Conservation (phyloP, 768 basidiomycete genomes). For the Cyclocybe aegerita region DNA sequence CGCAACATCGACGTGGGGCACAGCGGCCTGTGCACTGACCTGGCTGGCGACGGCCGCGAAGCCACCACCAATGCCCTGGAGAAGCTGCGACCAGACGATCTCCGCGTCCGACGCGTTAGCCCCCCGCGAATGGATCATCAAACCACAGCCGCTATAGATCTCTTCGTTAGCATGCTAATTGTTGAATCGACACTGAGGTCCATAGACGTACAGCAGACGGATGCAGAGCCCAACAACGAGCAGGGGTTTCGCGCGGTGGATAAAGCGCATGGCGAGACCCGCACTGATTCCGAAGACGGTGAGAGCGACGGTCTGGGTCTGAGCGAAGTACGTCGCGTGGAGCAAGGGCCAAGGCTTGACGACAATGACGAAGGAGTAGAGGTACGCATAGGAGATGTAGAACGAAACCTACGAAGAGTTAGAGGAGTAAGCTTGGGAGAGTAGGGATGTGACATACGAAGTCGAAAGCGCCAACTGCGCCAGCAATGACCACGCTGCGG, state of each 20-base stretch:
- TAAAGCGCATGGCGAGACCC: conserved; percentile 53
- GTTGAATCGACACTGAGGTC: not conserved
- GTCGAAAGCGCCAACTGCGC: conserved; percentile 63
- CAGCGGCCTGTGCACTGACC: conserved; percentile 65
- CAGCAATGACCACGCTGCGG: conserved; percentile 56
- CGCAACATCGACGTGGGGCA: conserved; percentile 64
- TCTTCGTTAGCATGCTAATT: not conserved
- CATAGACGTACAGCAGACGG: conserved; percentile 43
- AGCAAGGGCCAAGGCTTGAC: conserved; percentile 53
- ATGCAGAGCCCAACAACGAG: conserved; percentile 59
- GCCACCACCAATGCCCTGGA: conserved; percentile 77
- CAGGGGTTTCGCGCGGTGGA: conserved; percentile 53
- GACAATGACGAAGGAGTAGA: conserved; percentile 65
- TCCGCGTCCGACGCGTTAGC: conserved; percentile 52
- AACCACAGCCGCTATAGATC: conserved; percentile 47
- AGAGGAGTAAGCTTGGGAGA: not conserved
- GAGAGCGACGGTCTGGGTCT: conserved; percentile 56
- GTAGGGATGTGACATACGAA: conserved; percentile 38
- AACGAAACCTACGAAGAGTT: conserved; percentile 46
- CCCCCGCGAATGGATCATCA: conserved; percentile 74
- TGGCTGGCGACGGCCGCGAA: conserved; percentile 57
- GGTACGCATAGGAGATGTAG: conserved; percentile 71
- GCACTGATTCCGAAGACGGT: conserved; percentile 65
- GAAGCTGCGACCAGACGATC: conserved; percentile 64
- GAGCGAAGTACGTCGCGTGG: conserved; percentile 62